Conservation (phyloP, 768 basidiomycete genomes). For the Leccinum subtestaceum region DNA sequence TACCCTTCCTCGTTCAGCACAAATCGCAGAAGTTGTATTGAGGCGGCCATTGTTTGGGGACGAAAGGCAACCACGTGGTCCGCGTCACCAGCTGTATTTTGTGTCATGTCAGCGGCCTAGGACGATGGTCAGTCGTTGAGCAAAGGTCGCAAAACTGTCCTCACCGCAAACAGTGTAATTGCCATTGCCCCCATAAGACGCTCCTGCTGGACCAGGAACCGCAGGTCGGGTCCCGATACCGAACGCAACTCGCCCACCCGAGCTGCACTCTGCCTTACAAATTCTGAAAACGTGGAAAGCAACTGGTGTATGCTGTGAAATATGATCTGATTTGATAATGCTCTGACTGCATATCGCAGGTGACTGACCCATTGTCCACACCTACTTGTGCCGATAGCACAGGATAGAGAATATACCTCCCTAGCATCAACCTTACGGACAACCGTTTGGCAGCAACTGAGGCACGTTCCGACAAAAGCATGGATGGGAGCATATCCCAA, state of each 20-base stretch:
- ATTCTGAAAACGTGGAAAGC: conserved; percentile 17
- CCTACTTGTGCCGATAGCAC: conserved; percentile 24
- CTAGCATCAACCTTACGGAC: conserved; percentile 53
- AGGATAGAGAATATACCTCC: conserved; percentile 50
- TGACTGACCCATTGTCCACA: conserved; percentile 23
- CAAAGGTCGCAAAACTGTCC: conserved; percentile 1
- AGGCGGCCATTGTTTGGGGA: conserved; percentile 44
- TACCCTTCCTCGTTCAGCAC: conserved; percentile 34
- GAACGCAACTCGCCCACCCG: conserved; percentile 13
- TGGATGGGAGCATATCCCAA: conserved; percentile 47
- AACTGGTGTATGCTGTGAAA: conserved; percentile 14
- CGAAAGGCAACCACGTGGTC: conserved; percentile 31
- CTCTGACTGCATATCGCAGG: not conserved
- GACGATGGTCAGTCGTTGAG: not conserved
- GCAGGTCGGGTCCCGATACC: conserved; percentile 1
- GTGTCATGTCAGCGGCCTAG: conserved; percentile 24
- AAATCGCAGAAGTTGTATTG: conserved; percentile 45
- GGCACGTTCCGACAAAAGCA: conserved; percentile 45
- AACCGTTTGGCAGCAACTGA: conserved; percentile 65
- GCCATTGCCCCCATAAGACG: conserved; percentile 35
- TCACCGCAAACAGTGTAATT: conserved; percentile 37
- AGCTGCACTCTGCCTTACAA: conserved; percentile 19
- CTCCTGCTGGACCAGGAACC: conserved; percentile 24
- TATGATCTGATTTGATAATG: not conserved
- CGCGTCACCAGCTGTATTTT: not conserved